Conservation (phyloP, 441 rosid genomes). For the Syzygium syzygioides region DNA sequence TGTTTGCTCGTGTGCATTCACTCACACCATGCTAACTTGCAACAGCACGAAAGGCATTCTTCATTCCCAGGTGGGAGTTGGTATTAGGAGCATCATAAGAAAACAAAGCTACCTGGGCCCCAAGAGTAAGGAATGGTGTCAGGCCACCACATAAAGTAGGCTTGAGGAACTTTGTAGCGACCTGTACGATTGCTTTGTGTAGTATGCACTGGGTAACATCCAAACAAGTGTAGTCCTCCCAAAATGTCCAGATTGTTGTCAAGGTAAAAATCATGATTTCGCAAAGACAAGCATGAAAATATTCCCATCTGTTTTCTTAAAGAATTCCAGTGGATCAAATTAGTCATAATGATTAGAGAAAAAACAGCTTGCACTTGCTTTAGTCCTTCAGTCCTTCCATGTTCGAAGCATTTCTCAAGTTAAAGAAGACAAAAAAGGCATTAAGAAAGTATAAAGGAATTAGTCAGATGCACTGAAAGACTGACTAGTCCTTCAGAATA, state of each 20-base stretch:
- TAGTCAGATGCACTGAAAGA: background rate
- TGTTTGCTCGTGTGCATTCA: background rate
- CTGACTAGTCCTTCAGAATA: background rate
- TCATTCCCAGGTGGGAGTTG: background rate
- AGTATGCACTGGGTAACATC: slow-evolving; percentile 75
- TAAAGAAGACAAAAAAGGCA: background rate
- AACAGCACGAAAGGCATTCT: background rate
- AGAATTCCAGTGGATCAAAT: background rate
- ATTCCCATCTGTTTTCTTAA: background rate
- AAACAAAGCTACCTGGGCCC: slow-evolving; percentile 42
- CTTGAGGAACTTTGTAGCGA: slow-evolving; percentile 47
- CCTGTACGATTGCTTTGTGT: slow-evolving; percentile 55
- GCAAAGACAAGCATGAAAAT: background rate
- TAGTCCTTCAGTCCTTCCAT: background rate
- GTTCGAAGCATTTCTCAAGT: background rate
- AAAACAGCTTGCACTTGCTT: background rate
- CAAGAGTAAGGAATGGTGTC: slow-evolving; percentile 44
- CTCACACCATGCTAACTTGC: background rate
- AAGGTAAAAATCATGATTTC: slow-evolving; percentile 24
- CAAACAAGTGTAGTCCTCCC: slow-evolving; percentile 93
- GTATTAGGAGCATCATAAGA: background rate
- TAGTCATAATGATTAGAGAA: background rate
- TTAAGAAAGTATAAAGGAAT: background rate
- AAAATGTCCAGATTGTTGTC: slow-evolving; percentile 42
- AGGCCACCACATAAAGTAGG: slow-evolving; percentile 39